A percentile compares a stretch with the other conserved stretches of the same genome.
phyloP scores from a whole-genome alignment of 2,329 filamentous ascomycete species.

The Fusarium domesticum region DNA sequence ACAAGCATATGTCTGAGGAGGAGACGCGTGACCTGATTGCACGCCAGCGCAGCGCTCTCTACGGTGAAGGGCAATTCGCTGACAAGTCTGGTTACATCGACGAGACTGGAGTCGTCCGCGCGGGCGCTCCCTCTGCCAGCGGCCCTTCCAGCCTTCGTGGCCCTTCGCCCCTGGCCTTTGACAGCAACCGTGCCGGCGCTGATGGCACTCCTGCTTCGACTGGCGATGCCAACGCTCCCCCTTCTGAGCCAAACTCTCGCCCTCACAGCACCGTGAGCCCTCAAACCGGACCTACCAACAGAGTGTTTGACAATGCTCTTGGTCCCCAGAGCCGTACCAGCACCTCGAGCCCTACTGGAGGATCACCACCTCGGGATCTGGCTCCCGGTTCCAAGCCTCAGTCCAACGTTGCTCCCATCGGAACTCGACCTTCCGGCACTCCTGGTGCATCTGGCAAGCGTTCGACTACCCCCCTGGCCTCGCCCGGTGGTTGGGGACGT shows the following conservation, averaged over 20 bases:
- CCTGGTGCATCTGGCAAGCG: conserved; percentile 64
- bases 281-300: conserved; percentile 56
- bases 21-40: conserved; percentile 94
- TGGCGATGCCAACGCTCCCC: conserved; percentile 46
- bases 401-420: conserved; percentile 79
- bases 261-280: conserved; percentile 85
- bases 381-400: conserved; percentile 52
- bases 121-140: conserved; percentile 64
- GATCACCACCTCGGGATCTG: conserved; percentile 71
- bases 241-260: conserved; percentile 57
- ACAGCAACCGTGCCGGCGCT: conserved; percentile 45
- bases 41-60: conserved; percentile 90
- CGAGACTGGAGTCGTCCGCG: conserved; percentile 61
- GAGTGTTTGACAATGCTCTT: conserved; percentile 58
- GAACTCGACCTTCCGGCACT: conserved; percentile 72
- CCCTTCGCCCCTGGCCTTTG: conserved; percentile 76
- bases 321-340: conserved; percentile 69
- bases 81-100: conserved; percentile 66
- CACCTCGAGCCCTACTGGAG: conserved; percentile 76
- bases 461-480: conserved; percentile 86
- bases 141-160: conserved; percentile 66
- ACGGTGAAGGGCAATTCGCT: conserved; percentile 72
- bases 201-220: conserved; percentile 42
- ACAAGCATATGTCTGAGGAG: conserved; percentile 91
- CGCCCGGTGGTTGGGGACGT: conserved; percentile 79